A percentile compares a stretch with the other conserved stretches of the same genome.
Evolutionary conservation across 78 protist species (phyloP).

Genomic region (Polysphondylium violaceum): DNA sequence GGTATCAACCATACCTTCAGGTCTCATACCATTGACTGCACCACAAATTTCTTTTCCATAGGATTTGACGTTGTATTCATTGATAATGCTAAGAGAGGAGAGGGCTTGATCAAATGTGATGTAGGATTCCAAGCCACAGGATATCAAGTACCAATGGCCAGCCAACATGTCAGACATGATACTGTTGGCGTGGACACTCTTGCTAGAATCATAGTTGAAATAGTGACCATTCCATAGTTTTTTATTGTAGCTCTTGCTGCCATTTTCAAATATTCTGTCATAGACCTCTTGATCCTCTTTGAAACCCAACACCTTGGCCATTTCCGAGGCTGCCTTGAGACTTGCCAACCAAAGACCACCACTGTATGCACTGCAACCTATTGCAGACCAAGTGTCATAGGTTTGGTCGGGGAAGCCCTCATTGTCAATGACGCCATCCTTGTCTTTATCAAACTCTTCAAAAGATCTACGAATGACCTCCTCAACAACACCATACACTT

Average conservation of each 20-base stretch:
- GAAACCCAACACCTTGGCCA: slow-evolving; percentile 56
- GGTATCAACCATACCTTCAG: slow-evolving; percentile 51
- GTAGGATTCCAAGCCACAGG: slow-evolving; percentile 45
- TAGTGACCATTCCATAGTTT: slow-evolving; percentile 81
- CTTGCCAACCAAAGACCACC: slow-evolving; percentile 81
- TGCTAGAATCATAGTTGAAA: slow-evolving; percentile 62
- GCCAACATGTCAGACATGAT: slow-evolving; percentile 81
- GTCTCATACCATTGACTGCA: slow-evolving; percentile 84
- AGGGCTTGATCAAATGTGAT: slow-evolving; percentile 77
- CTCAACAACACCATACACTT: slow-evolving; percentile 32
- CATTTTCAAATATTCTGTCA: slow-evolving; percentile 54
- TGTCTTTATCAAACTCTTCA: slow-evolving; percentile 79
- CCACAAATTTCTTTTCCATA: slow-evolving; percentile 67
- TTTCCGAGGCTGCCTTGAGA: slow-evolving; percentile 41
- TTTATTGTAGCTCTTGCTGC: slow-evolving; percentile 12
- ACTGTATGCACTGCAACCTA: slow-evolving; percentile 72
- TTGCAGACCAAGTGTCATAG: slow-evolving; percentile 80
- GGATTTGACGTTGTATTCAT: slow-evolving; percentile 65
- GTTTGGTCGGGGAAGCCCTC: slow-evolving; percentile 90
- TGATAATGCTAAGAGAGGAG: slow-evolving; percentile 49
- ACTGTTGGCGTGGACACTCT: slow-evolving; percentile 25
- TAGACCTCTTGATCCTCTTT: slow-evolving; percentile 60
- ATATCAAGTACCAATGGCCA: slow-evolving; percentile 78
- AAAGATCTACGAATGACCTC: slow-evolving; percentile 33
- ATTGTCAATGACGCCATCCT: slow-evolving; percentile 89